Evolutionary conservation across 768 basidiomycete genomes (phyloP).

Genomic region (Ramaria rubella): DNA sequence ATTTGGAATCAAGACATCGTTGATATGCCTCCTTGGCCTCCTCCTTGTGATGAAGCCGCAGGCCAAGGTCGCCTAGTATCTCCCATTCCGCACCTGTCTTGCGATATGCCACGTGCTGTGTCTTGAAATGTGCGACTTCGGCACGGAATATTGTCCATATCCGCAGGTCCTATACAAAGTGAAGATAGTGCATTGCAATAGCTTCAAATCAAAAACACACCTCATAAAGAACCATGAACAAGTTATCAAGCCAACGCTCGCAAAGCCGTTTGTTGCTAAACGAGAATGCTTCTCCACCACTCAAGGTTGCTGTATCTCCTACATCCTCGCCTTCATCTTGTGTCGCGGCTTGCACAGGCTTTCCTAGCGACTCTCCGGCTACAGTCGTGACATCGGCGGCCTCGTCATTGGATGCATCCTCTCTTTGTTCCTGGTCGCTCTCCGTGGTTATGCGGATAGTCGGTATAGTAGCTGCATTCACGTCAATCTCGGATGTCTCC

Average conservation of each 20-base stretch:
- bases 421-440: slow-evolving; percentile 45
- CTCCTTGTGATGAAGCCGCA: slow-evolving; percentile 94
- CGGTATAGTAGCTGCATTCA: slow-evolving; percentile 40
- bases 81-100: slow-evolving; percentile 99
- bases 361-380: slow-evolving; percentile 13
- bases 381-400: slow-evolving; percentile 24
- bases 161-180: slow-evolving; percentile 68
- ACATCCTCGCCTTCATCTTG: slow-evolving; percentile 16
- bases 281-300: slow-evolving; percentile 60
- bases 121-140: slow-evolving; percentile 98
- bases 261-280: slow-evolving; percentile 96
- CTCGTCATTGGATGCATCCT: slow-evolving; percentile 26
- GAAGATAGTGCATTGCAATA: not conserved
- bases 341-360: slow-evolving; percentile 38
- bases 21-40: slow-evolving; percentile 98
- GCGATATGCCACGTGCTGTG: slow-evolving; percentile 94
- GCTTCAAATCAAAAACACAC: slow-evolving; percentile 37
- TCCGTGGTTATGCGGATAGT: slow-evolving; percentile 77
- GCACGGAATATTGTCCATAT: slow-evolving; percentile 99
- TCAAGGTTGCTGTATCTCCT: not conserved
- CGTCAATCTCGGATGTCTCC: slow-evolving; percentile 27
- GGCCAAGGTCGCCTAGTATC: slow-evolving; percentile 89
- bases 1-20: slow-evolving; percentile 83
- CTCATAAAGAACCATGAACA: slow-evolving; percentile 98
- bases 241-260: slow-evolving; percentile 94